phyloP scores from a whole-genome alignment of 73 alveolate species.

The Tetrahymena borealis region DNA sequence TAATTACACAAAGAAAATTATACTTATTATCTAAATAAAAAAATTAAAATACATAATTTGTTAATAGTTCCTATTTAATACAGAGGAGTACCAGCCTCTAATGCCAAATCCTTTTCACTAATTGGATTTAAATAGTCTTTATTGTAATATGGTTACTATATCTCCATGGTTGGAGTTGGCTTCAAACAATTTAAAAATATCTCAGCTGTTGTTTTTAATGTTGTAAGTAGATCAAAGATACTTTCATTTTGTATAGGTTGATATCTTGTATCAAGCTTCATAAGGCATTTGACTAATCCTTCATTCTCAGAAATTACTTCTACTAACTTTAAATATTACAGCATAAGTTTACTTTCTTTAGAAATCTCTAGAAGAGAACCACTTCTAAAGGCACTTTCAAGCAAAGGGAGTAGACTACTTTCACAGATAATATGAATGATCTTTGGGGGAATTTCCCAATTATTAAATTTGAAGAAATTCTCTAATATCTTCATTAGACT shows the following conservation, averaged over 20 bases:
- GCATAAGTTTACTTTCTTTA: slow-evolving; percentile 52
- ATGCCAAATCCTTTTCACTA: too few species aligned
- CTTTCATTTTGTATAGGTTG: slow-evolving; percentile 59
- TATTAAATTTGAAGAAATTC: slow-evolving; percentile 49
- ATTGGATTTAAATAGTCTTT: too few species aligned
- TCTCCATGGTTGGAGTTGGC: slow-evolving; percentile 27
- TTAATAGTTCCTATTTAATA: too few species aligned
- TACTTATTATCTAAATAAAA: too few species aligned
- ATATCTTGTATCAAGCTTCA: slow-evolving; percentile 44
- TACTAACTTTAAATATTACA: slow-evolving; percentile 51
- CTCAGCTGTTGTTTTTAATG: slow-evolving; percentile 40
- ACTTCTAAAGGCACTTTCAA: slow-evolving; percentile 69
- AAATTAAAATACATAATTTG: too few species aligned
- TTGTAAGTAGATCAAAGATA: slow-evolving; percentile 41
- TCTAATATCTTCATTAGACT: slow-evolving; percentile 49
- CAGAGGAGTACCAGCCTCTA: too few species aligned
- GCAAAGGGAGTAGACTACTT: slow-evolving; percentile 60
- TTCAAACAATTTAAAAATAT: slow-evolving; percentile 49
- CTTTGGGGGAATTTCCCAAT: slow-evolving; percentile 50
- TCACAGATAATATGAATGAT: slow-evolving; percentile 27
- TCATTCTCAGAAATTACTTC: slow-evolving; percentile 46
- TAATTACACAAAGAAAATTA: background rate
- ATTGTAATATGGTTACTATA: slow-evolving; percentile 16
- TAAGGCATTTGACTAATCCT: slow-evolving; percentile 19
- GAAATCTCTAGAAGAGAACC: slow-evolving; percentile 74